phyloP scores from a whole-genome alignment of 2,329 filamentous ascomycete species.

The Pleoardoris graminearum region DNA sequence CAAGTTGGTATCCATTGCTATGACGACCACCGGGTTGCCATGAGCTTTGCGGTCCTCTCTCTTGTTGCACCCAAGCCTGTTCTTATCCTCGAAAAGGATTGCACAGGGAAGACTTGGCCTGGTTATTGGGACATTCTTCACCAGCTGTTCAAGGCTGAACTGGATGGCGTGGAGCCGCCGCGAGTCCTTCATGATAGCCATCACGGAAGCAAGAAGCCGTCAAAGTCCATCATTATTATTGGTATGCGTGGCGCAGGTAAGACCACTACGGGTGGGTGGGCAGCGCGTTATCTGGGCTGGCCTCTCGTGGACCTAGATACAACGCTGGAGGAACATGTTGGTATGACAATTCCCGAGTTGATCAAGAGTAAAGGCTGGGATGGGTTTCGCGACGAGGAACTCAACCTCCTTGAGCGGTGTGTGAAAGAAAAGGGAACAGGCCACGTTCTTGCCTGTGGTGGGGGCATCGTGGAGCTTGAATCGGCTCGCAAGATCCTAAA shows the following conservation, averaged over 20 bases:
- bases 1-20: conserved; percentile 82
- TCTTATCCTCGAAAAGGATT: conserved; percentile 85
- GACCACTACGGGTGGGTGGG: conserved; percentile 88
- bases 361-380: conserved; percentile 82
- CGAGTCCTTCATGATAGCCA: conserved; percentile 42
- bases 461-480: conserved; percentile 85
- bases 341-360: conserved; percentile 82
- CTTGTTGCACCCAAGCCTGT: conserved; percentile 71
- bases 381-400: conserved; percentile 79
- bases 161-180: conserved; percentile 74
- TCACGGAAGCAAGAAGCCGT: conserved; percentile 34
- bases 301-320: conserved; percentile 85
- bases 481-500: conserved; percentile 76
- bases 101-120: conserved; percentile 96
- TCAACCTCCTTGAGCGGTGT: conserved; percentile 71
- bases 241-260: conserved; percentile 98
- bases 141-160: conserved; percentile 72
- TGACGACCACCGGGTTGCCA: conserved; percentile 95
- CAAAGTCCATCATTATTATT: conserved; percentile 85
- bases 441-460: conserved; percentile 89
- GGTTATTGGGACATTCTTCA: conserved; percentile 95
- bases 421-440: conserved; percentile 74
- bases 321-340: conserved; percentile 75
- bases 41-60: conserved; percentile 94
- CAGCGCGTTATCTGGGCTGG: conserved; percentile 73